These are phyloP conservation scores for Metroxylon sagu DNA, from an alignment of 176 grass and related monocot species.

Conservation along the genomic window DNA sequence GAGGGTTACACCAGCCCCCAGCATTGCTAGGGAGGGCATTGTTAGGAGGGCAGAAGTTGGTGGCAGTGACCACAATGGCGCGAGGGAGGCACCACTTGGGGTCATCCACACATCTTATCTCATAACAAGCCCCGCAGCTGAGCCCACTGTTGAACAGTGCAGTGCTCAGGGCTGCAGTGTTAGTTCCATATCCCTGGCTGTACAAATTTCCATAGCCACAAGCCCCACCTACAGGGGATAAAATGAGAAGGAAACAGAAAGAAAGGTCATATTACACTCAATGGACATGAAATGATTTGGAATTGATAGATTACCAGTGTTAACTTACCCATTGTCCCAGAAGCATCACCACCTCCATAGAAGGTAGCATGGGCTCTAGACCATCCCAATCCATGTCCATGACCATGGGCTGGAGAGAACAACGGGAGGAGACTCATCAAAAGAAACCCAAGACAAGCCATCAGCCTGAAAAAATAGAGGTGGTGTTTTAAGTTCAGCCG, in stretches of 20 bases:
- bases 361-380: slow-evolving; percentile 9
- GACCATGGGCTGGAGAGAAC: slow-evolving; percentile 23
- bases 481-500: too few relatives aligned
- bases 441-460: too few relatives aligned
- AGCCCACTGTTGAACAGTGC: slow-evolving; percentile 61
- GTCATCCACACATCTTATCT: slow-evolving; percentile 43
- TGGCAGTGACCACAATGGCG: slow-evolving; percentile 54
- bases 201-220: slow-evolving; percentile 97
- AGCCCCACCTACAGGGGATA: slow-evolving; percentile 52
- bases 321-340: slow-evolving; percentile 5
- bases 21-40: slow-evolving; percentile 30
- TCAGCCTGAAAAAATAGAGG: too few relatives aligned
- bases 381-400: slow-evolving; percentile 20
- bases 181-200: slow-evolving; percentile 80
- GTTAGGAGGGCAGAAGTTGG: slow-evolving; percentile 68
- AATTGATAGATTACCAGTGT: neutral
- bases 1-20: slow-evolving; percentile 77
- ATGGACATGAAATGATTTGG: neutral
- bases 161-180: slow-evolving; percentile 89
- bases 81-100: slow-evolving; percentile 27
- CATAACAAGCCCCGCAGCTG: slow-evolving; percentile 64
- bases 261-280: neutral
- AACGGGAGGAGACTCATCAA: slow-evolving; percentile 3
- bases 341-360: slow-evolving; percentile 17
- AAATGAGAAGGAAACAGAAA: neutral